These are phyloP conservation scores for Ophiostoma himal-ulmi DNA, from an alignment of 2,329 filamentous ascomycete genomes.

Conservation along the genomic window DNA sequence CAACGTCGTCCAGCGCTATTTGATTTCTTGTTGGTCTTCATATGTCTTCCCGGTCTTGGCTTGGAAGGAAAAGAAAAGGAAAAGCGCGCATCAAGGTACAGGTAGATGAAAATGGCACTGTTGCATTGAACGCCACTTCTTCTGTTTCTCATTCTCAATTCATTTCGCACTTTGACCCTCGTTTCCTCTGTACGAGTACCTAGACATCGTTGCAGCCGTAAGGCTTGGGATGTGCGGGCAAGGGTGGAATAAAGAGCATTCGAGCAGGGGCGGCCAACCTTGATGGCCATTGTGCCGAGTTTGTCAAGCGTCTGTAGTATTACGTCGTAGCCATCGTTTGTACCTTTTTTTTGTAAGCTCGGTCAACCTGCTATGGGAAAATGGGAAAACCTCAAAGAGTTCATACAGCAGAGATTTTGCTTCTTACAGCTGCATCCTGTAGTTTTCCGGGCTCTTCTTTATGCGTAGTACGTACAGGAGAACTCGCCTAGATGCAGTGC, in stretches of 20 bases:
- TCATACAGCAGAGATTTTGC: background rate
- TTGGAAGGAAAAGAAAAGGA: background rate
- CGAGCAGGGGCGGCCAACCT: background rate
- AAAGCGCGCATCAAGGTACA: constrained; percentile 1
- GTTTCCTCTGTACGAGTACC: background rate
- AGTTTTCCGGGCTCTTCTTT: background rate
- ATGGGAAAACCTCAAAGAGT: too few relatives aligned
- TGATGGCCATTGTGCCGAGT: background rate
- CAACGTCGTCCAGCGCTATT: background rate
- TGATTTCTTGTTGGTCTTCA: background rate
- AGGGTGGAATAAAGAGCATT: background rate
- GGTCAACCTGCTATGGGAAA: too few relatives aligned
- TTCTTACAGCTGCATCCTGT: constrained; percentile 2
- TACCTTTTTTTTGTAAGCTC: too few relatives aligned
- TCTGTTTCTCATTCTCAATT: background rate
- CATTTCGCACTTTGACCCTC: background rate
- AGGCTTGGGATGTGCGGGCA: background rate
- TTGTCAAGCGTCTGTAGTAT: background rate
- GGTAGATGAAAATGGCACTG: background rate
- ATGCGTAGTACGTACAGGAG: background rate
- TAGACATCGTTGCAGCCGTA: background rate
- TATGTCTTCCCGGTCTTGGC: background rate
- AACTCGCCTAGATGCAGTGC: constrained; percentile 1
- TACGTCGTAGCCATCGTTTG: too few relatives aligned
- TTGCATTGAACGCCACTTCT: background rate